These are phyloP conservation scores for Oryza meyeriana DNA, from an alignment of 176 grass and related monocot species.

Conservation along the genomic window DNA sequence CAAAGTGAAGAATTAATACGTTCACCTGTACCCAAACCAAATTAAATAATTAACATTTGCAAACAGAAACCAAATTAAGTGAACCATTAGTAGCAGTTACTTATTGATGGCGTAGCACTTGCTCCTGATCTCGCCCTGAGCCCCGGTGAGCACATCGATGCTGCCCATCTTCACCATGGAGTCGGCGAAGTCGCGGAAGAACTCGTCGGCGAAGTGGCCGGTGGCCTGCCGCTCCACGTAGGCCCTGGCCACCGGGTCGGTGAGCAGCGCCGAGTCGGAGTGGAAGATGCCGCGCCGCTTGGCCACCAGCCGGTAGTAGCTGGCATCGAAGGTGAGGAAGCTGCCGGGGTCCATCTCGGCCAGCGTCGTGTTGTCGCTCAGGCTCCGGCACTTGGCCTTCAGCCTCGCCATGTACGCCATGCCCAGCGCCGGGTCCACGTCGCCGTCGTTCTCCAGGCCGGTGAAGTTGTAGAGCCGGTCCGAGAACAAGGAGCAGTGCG, in stretches of 20 bases:
- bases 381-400: constrained; percentile 45
- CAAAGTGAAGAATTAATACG: no score
- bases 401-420: constrained; percentile 33
- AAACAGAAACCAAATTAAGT: neutral
- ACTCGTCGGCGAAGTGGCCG: constrained; percentile 25
- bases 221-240: constrained; percentile 63
- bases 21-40: neutral
- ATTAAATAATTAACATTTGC: neutral
- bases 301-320: constrained; percentile 59
- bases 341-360: constrained; percentile 85
- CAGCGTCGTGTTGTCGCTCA: constrained; percentile 59
- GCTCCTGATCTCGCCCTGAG: constrained; percentile 59
- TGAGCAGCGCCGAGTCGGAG: constrained; percentile 68
- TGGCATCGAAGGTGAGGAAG: constrained; percentile 73
- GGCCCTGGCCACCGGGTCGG: constrained; percentile 40
- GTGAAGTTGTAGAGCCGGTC: constrained; percentile 84
- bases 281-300: constrained; percentile 59
- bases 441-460: constrained; percentile 43
- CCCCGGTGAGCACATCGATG: constrained; percentile 51
- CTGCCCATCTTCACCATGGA: constrained; percentile 69
- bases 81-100: neutral
- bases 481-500: constrained; percentile 48
- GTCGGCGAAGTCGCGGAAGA: constrained; percentile 54
- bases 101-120: constrained; percentile 54
- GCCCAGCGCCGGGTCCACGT: constrained; percentile 71